Evolutionary conservation across 495 filamentous ascomycete species (phyloP), one percentile per base, ranked within the genome.

Genomic region (Penicillium cataractarum): DNA sequence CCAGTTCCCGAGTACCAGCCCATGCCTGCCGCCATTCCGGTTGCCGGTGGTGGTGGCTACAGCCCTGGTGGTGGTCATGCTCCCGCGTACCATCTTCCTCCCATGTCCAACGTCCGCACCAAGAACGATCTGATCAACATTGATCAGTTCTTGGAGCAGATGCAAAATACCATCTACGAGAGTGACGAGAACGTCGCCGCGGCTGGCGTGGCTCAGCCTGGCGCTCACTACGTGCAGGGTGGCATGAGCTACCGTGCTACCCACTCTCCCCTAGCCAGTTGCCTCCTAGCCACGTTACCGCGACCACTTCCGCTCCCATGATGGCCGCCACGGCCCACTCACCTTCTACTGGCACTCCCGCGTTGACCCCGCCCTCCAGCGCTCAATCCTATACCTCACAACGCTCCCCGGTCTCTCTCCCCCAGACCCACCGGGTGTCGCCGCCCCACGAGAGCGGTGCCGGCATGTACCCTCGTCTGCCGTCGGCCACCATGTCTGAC

Each of bases 121-220:
- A 97, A 98, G 85, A 91, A 85, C 65, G 94, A 99, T 65, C 80
- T 99, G 26, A 82, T 93, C 70, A 89, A 93, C 71, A 90, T 97
- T 71, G 94, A 98, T 75, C 88, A 92, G 61, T 89, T 97, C 78
- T 83, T 99, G 39, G 91, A 97, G 75, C 92, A 97, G 76, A 92
- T 98, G 83, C 93, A 97, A 69, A 84, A 87, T 63, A 97, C 94
- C 8, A 90, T 97, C 29, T 98, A 97, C 72, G 94, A 97, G 75
- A 94, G 86, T 68, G 87, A 92, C 24, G 90, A 91, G 68, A 85
- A 90, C 15, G 83, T 90, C 3, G 88, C 91, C 15, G 89, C 90
- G 1, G 88, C 89, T 33, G 90, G 90, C 54, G 82, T 92, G 52
- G 85, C 87, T 40, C 88, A 91, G 62, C 85, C 89, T 24, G 89